Evolutionary conservation across 371 early-diverging fungal genomes (phyloP), one percentile per base, ranked within the genome.

Genomic region (Mucor lusitanicus): DNA sequence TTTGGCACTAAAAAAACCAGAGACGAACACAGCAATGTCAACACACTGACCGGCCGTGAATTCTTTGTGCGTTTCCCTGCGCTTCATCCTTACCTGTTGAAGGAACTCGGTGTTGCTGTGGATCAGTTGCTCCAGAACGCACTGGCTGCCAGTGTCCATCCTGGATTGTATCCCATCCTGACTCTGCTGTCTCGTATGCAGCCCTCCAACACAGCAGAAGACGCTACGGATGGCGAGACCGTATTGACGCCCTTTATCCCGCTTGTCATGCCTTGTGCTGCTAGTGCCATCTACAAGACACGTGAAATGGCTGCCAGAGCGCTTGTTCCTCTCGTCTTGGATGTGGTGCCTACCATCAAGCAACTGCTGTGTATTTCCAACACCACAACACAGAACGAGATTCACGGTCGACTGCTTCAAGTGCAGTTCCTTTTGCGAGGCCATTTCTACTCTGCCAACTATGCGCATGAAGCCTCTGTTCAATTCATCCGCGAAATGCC

Each of bases 301-400:
- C 84, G 95, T 54, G 95, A 94, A 69, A 93, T 95, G 88, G 89
- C 95, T 0, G 93, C 94, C 0, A 83, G 93, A 37, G 94, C 95
- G 0, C 74, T 92, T 27, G 92, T 90, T 1, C 89, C 95, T 3
- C 70, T 95, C 65, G 78, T 95, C 3, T 37, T 69, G 21, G 82
- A 88, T 44, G 67, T 91, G 17, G 68, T 87, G 8, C 68, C 70
- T 23, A 79, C 77, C 11, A 71, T 87, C 11, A 46, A 54, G 33
- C 67, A 76, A 32, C 35, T 85, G 3, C 19, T 78, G 27, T 37
- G 60, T 13, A 59, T 73, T 21, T 58, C 69, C 11, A 33, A 68
- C 23, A 54, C 67, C 0, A 44, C 67, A 1, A 72, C 77, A 8
- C 87, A 89, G 58, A 92, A 92, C 63, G 84, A 86, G 59, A 77